These are phyloP conservation scores for Kodamaea sp. DNA, from an alignment of 1,139 yeast species.

Conservation along the genomic window DNA sequence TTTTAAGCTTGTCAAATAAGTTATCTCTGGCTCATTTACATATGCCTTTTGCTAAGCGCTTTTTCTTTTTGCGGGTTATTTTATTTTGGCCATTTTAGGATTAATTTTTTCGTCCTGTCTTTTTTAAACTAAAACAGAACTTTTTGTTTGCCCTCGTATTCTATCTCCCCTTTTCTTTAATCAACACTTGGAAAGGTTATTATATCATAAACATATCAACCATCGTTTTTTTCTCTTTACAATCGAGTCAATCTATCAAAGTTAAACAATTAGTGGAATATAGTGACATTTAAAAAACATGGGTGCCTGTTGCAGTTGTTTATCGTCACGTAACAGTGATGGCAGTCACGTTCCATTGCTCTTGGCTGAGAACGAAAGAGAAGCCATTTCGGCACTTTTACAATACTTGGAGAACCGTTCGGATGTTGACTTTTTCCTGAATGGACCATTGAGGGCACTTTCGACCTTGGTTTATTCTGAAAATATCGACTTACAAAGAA, in stretches of 20 bases:
- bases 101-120: too few species aligned
- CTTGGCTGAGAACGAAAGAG: conserved; percentile 95
- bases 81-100: too few species aligned
- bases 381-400: conserved; percentile 85
- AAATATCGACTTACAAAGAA: conserved; percentile 89
- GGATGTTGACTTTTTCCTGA: conserved; percentile 89
- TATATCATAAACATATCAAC: not conserved
- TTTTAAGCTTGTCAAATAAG: too few species aligned
- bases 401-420: conserved; percentile 82
- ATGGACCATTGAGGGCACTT: conserved; percentile 83
- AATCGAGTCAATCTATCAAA: not conserved
- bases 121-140: too few species aligned
- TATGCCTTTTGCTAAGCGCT: too few species aligned
- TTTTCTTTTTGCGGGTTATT: too few species aligned
- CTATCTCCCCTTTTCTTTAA: too few species aligned
- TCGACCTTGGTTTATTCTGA: conserved; percentile 93
- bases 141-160: too few species aligned
- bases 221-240: not conserved
- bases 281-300: conserved; percentile 23
- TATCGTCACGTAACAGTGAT: conserved; percentile 35
- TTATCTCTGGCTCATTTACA: too few species aligned
- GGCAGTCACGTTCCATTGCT: conserved; percentile 67
- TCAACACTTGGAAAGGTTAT: too few species aligned
- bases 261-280: too few species aligned
- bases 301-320: conserved; percentile 70